These are phyloP conservation scores for Ganoderma leucocontextum DNA, from an alignment of 1,284 basidiomycete genomes.

Conservation along the genomic window DNA sequence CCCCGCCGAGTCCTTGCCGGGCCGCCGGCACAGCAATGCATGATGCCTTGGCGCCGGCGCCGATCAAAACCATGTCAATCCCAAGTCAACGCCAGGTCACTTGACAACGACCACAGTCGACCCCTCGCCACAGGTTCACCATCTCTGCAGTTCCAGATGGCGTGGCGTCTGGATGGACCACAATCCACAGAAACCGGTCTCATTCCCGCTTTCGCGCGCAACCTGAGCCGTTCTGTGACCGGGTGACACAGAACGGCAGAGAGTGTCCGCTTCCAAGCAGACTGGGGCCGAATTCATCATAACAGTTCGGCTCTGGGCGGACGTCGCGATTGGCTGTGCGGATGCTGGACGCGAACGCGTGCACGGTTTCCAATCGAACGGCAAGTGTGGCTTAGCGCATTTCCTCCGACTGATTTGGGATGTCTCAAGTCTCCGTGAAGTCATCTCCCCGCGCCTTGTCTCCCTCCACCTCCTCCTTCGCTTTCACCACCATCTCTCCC, in stretches of 20 bases:
- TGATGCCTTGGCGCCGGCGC: slow-evolving; percentile 8
- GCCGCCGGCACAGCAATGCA: slow-evolving; percentile 1
- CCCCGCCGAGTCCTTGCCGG: too few species aligned
- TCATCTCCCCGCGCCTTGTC: neutral
- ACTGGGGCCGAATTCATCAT: slow-evolving; percentile 15
- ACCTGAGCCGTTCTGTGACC: slow-evolving; percentile 28
- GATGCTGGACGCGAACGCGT: neutral
- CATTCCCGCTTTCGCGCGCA: slow-evolving; percentile 10
- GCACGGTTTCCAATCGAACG: neutral
- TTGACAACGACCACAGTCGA: slow-evolving; percentile 1
- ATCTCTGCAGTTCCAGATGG: neutral
- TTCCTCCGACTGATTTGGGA: slow-evolving; percentile 18
- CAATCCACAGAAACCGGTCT: neutral
- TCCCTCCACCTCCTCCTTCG: slow-evolving; percentile 10
- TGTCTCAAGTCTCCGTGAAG: slow-evolving; percentile 1
- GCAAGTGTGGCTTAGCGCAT: slow-evolving; percentile 5
- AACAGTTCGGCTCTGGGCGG: slow-evolving; percentile 4
- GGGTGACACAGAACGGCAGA: neutral
- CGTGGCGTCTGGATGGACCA: neutral
- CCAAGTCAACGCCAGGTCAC: neutral
- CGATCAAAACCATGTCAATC: neutral
- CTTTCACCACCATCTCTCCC: slow-evolving; percentile 17
- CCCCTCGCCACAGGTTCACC: slow-evolving; percentile 2
- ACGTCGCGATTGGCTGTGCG: slow-evolving; percentile 16
- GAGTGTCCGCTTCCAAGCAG: slow-evolving; percentile 14